Base-by-base conservation (phyloP, 2,329 filamentous ascomycete genomes). In the Alternaria rosae region DNA sequence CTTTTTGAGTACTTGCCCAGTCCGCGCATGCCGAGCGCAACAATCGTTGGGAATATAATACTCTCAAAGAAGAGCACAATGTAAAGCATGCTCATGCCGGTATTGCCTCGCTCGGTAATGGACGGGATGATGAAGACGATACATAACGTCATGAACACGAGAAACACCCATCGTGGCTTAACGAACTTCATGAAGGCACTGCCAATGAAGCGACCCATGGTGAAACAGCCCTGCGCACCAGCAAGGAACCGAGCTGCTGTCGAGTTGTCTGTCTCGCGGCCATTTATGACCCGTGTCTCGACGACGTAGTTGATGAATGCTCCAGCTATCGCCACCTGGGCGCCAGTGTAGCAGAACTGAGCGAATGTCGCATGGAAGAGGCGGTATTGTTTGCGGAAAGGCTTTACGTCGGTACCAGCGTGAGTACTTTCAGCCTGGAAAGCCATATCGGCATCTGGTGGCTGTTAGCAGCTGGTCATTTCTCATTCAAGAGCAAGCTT, bases 31-130 rank as follows among this genome's bases (percentile, higher is more conserved):
- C 91, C 91, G 12, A 95, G 85, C 4, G 91, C 89, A 68, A 93
- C 93, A 62, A 95, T 89, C 2, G 94, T 88, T 0, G 93, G 93
- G 84, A 92, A 97, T 69, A 92, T 87, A 54, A 93, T 92, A 0
- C 90, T 91, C 77, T 94, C 92, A 72, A 92, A 92, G 78, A 96
- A 92, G 67, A 92, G 89, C 66, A 91, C 91, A 26, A 94, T 70
- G 41, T 89, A 83, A 3, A 91, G 81, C 66, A 92, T 89, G n/a
- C 87, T 82, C 59, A 89, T 83, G 15, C 85, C 85, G 0, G 81
- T 78, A 57, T 84, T 83, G 28, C 83, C 85, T 15, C 74, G 76
- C n/a, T 85, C 82, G 6, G 80, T 83, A 59, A 88, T 87, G 11
- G 84, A 77, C 0, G 85, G 82, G 6, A 85, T 80, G 54, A 85